These are phyloP conservation scores for Colletotrichum coccodes DNA, from an alignment of 2,329 filamentous ascomycete genomes.

Conservation along the genomic window DNA sequence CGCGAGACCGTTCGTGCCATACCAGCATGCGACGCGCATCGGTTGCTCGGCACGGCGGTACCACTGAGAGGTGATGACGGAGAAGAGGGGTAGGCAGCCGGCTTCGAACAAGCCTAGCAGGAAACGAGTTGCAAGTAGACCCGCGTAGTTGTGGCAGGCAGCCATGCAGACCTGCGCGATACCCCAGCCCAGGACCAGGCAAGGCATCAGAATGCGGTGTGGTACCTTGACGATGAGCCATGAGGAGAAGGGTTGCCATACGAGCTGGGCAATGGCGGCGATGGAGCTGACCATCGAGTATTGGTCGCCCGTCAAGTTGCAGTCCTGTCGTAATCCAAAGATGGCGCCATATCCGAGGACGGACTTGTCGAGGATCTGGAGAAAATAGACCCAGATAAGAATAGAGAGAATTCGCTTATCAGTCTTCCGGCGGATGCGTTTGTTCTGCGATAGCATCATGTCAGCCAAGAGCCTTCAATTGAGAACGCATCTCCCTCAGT, in stretches of 20 bases:
- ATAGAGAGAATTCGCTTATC: constrained; percentile 67
- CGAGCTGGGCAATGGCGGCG: constrained; percentile 67
- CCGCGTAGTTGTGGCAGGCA: constrained; percentile 29
- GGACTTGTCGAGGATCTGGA: constrained; percentile 68
- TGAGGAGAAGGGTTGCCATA: constrained; percentile 69
- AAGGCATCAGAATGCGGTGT: constrained; percentile 67
- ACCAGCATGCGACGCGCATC: constrained; percentile 72
- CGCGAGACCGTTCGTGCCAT: constrained; percentile 68
- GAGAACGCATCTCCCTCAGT: neutral
- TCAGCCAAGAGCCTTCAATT: neutral
- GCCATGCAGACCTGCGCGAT: constrained; percentile 49
- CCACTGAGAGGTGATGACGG: constrained; percentile 59
- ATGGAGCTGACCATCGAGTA: constrained; percentile 69
- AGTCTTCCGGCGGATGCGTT: constrained; percentile 68
- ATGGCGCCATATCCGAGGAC: constrained; percentile 68
- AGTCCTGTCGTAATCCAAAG: constrained; percentile 62
- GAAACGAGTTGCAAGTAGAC: constrained; percentile 36
- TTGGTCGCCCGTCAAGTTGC: constrained; percentile 60
- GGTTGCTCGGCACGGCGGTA: constrained; percentile 67
- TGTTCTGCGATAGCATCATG: constrained; percentile 48
- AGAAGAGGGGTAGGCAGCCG: constrained; percentile 54
- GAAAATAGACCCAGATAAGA: constrained; percentile 68
- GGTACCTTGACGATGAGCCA: constrained; percentile 70
- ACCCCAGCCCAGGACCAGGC: constrained; percentile 56
- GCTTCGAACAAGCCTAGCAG: constrained; percentile 37